Percentiles rank a stretch among this genome's conserved stretches.
Conservation (phyloP, 2,329 filamentous ascomycete species). For the Chaetothyriales sp. region DNA sequence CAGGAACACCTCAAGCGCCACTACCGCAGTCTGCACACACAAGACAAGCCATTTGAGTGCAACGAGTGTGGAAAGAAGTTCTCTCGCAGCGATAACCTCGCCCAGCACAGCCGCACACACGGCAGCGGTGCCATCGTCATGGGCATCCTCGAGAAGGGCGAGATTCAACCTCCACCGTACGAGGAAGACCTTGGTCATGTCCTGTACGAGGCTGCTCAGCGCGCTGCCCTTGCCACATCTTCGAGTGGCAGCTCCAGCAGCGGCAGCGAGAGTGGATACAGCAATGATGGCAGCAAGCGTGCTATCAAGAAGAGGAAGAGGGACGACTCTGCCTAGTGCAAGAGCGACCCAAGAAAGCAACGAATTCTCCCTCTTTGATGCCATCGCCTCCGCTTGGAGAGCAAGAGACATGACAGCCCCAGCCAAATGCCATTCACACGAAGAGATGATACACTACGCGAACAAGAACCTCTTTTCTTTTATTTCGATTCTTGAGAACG, state of each 20-base stretch:
- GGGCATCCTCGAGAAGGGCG: constrained; percentile 64
- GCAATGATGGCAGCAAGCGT: constrained; percentile 29
- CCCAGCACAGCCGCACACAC: constrained; percentile 89
- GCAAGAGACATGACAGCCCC: background rate
- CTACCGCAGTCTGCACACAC: constrained; percentile 93
- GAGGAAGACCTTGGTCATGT: constrained; percentile 61
- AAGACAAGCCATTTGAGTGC: constrained; percentile 98
- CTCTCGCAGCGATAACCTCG: constrained; percentile 91
- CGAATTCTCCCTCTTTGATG: background rate
- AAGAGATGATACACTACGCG: background rate
- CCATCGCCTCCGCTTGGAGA: background rate
- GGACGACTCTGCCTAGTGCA: constrained; percentile 27
- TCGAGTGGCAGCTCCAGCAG: constrained; percentile 28
- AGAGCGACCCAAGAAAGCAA: background rate
- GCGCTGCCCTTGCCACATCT: constrained; percentile 47
- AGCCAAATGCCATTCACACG: background rate
- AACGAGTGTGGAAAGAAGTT: constrained; percentile 98
- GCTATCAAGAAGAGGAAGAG: constrained; percentile 69
- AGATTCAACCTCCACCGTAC: constrained; percentile 32
- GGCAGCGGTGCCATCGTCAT: constrained; percentile 80
- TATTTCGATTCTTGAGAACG: background rate
- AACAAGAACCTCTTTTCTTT: background rate
- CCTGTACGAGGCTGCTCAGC: constrained; percentile 65
- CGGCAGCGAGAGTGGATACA: constrained; percentile 18
- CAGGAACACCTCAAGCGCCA: constrained; percentile 98